phyloP scores from a whole-genome alignment of 2,329 filamentous ascomycete genomes.

The Thelonectria blattea region DNA sequence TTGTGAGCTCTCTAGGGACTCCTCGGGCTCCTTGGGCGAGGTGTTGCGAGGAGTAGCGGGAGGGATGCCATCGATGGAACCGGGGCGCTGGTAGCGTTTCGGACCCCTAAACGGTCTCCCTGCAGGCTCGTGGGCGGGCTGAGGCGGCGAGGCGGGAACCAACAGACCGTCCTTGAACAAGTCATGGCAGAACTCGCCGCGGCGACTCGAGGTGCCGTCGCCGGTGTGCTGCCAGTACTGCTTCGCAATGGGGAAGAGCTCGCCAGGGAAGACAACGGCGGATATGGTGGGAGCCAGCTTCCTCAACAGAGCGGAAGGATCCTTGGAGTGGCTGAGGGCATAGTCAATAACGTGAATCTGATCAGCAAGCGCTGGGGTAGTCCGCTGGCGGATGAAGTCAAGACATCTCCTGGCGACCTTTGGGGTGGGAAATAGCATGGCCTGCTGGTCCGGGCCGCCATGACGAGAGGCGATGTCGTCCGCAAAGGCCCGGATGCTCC shows the following conservation, averaged over 20 bases:
- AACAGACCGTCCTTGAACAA: conserved; percentile 74
- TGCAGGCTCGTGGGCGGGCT: conserved; percentile 35
- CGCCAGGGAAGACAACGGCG: conserved; percentile 73
- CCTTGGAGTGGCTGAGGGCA: conserved; percentile 62
- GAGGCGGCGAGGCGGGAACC: conserved; percentile 39
- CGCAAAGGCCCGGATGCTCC: conserved; percentile 76
- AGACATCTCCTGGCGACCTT: conserved; percentile 74
- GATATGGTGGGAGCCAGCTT: conserved; percentile 66
- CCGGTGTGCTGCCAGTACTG: conserved; percentile 97
- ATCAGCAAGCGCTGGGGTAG: conserved; percentile 55
- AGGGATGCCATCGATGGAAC: conserved; percentile 43
- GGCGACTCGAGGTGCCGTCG: conserved; percentile 87
- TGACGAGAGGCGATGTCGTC: conserved; percentile 69
- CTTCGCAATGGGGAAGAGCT: conserved; percentile 77
- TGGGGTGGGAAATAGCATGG: conserved; percentile 82
- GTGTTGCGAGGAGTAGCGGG: conserved; percentile 26
- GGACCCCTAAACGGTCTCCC: conserved; percentile 69
- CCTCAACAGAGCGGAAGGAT: conserved; percentile 57
- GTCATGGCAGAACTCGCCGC: conserved; percentile 85
- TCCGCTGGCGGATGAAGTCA: conserved; percentile 71
- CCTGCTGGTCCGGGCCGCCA: conserved; percentile 67
- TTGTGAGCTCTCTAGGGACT: conserved; percentile 70
- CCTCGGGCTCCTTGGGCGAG: conserved; percentile 39
- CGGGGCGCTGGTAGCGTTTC: conserved; percentile 73
- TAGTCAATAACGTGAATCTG: conserved; percentile 67